Base-by-base conservation (phyloP, 345 rosid genomes). In the Corchorus capsularis region DNA sequence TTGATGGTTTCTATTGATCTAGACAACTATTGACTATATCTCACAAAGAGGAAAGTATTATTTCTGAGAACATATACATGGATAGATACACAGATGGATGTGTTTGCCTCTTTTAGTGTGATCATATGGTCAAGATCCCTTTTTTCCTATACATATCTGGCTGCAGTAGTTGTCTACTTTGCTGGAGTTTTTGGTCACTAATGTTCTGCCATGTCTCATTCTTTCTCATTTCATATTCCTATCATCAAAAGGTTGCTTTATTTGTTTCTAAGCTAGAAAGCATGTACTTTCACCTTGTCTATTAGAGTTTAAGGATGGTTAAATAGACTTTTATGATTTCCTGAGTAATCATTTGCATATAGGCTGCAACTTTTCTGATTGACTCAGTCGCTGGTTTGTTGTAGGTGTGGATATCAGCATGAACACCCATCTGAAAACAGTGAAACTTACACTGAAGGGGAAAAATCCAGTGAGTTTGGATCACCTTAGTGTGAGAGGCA, bases 341-440 rank as follows among this genome's bases (percentile, higher is more conserved):
- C 14, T 52, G 62, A 22, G 45, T 19, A 16, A 7, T 22, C 54
- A 53, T 37, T 12, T 7, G 19, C 49, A 49, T 19, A 0, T 37
- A 32, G 34, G 41, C 37, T 39, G 72, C 16, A 8, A 75, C 4
- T 41, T 43, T 22, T 54, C n/a, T 75, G 43, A 53, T 52, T 5
- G 20, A 54, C 64, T 22, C 20, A 39, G 41, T 32, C 63, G 50
- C 32, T 82, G 63, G 16, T 63, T 56, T 75, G 78, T 69, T 75
- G 69, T 59, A 96, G 98, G 99, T 82, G 98, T 96, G 64, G 99
- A 96, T 82, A 87, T 94, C 79, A 96, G 98, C 70, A 94, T 96
- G 99, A 96, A 96, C 59, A 96, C 99, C 27, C 99, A 94, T 87
- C 84, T 96, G 85, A 96, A 94, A 85, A 88, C 94, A 0, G 99